Base-by-base conservation (phyloP, 495 filamentous ascomycete genomes). In the Penicillium flavigenum region DNA sequence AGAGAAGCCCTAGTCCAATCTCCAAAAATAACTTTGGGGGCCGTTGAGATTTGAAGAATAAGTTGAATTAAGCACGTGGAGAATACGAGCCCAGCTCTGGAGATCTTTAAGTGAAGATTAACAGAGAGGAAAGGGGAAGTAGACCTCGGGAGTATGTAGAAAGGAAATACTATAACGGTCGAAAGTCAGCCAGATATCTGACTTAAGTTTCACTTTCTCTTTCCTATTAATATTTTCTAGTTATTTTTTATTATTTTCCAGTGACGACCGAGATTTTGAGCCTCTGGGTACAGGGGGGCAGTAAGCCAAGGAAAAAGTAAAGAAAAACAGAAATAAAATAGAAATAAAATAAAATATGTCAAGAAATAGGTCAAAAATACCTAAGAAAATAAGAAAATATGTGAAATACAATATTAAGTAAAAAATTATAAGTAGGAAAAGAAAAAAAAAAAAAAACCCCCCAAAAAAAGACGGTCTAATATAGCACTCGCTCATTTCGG, bases 251-350 rank as follows among this genome's bases (percentile, higher is more conserved):
- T 50, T 39, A n/a, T 56, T 56, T 60, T 50, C 57, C 56, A 65
- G 51, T 63, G 58, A 57, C 50, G 61, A 62, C 62, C 50, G 58
- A 48, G 54, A 47, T 62, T 59, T 67, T 67, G 64, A 67, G 64
- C 64, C 64, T 68, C 63, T 60, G 62, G 32, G 43, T 47, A 36
- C 56, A 62, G 58, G 51, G 58, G 45, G 31, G 32, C 0, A 34
- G 16, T 47, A 8, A 55, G 53, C 53, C 32, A 38, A 39, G 32
- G 38, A 16, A 36, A 26, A 36, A 9, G 27, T 29, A 29, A 20
- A 48, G 11, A 3, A 20, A 20, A 14, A 49, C 3, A 43, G 8
- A 19, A 42, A 42, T 12, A 43, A 8, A 43, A 11, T 43, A 43
- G 24, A 26, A 19, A 17, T 11, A 43, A 20, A 43, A 46, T 20